Percentiles rank a stretch among this genome's conserved stretches.
Conservation (phyloP, 73 alveolate genomes). For the Tetrahymena elliotti region DNA sequence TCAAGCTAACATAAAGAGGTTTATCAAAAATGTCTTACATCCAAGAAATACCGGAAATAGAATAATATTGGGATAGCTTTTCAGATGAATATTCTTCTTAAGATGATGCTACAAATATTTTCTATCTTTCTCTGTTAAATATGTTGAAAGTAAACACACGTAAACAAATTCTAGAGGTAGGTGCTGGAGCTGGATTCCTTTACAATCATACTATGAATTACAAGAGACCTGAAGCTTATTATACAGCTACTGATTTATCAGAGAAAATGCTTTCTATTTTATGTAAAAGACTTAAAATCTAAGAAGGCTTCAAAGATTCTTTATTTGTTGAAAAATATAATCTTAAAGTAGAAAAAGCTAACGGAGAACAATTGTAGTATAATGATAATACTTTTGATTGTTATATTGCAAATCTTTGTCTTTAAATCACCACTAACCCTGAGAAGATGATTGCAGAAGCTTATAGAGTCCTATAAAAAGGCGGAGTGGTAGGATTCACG, state of each 20-base stretch:
- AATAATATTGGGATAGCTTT: background rate
- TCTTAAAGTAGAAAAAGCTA: background rate
- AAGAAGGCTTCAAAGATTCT: background rate
- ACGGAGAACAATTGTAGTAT: slow-evolving; percentile 50
- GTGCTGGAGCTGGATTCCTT: background rate
- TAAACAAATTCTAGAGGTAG: background rate
- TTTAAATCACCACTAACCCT: slow-evolving; percentile 45
- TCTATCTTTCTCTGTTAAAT: background rate
- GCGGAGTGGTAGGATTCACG: slow-evolving; percentile 47
- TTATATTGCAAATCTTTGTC: slow-evolving; percentile 55
- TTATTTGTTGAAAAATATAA: background rate
- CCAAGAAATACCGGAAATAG: background rate
- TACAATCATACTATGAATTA: background rate
- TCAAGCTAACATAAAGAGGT: background rate
- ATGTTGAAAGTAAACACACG: background rate
- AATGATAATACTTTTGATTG: slow-evolving; percentile 43
- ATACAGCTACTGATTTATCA: background rate
- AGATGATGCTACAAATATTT: background rate
- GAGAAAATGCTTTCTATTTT: background rate
- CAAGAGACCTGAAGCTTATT: background rate
- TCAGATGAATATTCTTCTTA: background rate
- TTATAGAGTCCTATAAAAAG: slow-evolving; percentile 42
- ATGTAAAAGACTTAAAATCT: background rate
- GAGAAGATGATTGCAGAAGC: slow-evolving; percentile 53
- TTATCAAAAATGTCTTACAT: background rate